Conservation (phyloP, 1,139 yeast species). For the Hemisphaericaspora subhashii region DNA sequence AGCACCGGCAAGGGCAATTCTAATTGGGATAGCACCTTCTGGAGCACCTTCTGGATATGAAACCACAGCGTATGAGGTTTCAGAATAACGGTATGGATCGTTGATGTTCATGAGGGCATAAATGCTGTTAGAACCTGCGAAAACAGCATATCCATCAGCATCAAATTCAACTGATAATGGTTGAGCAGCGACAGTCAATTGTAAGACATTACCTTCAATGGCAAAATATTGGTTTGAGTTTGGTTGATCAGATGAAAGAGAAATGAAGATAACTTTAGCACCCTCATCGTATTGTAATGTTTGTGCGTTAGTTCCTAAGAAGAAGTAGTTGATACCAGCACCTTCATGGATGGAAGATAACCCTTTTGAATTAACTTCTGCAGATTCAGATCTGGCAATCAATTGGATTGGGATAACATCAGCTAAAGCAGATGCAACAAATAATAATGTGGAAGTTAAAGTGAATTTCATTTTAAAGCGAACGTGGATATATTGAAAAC, state of each 20-base stretch:
- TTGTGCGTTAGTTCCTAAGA: conserved; percentile 21
- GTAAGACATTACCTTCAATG: conserved; percentile 10
- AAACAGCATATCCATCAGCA: conserved; percentile 24
- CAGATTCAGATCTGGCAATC: conserved; percentile 22
- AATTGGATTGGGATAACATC: conserved; percentile 19
- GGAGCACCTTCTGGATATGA: conserved; percentile 15
- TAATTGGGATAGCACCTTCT: conserved; percentile 22
- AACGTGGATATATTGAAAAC: too few species aligned
- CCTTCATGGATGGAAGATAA: conserved; percentile 49
- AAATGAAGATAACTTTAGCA: conserved; percentile 41
- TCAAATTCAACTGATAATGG: conserved; percentile 16
- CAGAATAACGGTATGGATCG: conserved; percentile 46
- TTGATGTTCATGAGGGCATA: conserved; percentile 41
- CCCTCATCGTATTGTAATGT: conserved; percentile 55
- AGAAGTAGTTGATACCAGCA: conserved; percentile 53
- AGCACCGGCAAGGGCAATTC: conserved; percentile 15
- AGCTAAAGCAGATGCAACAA: conserved; percentile 24
- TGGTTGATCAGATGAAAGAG: conserved; percentile 5
- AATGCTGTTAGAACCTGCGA: conserved; percentile 31
- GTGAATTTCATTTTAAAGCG: conserved; percentile 21
- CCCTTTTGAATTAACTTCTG: conserved; percentile 26
- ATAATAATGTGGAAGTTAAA: conserved; percentile 16
- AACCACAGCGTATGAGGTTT: conserved; percentile 23
- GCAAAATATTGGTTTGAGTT: conserved; percentile 10
- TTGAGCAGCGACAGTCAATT: conserved; percentile 18